These are phyloP conservation scores for Paraglomus brasilianum DNA, from an alignment of 192 early-diverging fungal genomes.

Conservation along the genomic window DNA sequence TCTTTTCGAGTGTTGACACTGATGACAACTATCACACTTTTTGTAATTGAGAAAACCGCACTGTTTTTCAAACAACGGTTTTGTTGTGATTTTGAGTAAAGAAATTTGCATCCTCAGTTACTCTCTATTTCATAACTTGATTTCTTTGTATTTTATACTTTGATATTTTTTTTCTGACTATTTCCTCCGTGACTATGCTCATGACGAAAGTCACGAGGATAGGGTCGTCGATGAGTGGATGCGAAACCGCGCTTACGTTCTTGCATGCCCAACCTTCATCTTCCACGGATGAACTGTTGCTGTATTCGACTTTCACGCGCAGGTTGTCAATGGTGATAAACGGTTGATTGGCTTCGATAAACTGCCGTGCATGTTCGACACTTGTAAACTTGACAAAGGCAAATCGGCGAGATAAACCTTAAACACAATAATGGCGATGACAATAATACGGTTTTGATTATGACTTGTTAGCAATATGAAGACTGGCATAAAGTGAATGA, in stretches of 20 bases:
- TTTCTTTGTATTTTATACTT: no score
- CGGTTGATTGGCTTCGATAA: slow-evolving; percentile 37
- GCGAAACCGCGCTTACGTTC: not conserved
- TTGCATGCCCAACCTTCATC: slow-evolving; percentile 31
- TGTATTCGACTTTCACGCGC: slow-evolving; percentile 40
- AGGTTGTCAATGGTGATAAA: slow-evolving; percentile 36
- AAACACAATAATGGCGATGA: no score
- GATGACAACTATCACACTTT: slow-evolving; percentile 19
- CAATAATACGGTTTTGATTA: no score
- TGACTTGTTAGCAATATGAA: no score
- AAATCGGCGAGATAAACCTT: slow-evolving; percentile 43
- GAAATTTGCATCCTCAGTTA: not conserved
- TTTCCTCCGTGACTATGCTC: no score
- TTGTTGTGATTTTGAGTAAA: not conserved
- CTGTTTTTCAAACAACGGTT: not conserved
- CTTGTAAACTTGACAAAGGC: slow-evolving; percentile 48
- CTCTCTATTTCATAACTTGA: not conserved
- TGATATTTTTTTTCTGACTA: no score
- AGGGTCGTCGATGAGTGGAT: no score
- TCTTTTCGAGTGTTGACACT: slow-evolving; percentile 24
- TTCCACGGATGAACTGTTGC: slow-evolving; percentile 21
- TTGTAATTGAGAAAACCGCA: slow-evolving; percentile 25
- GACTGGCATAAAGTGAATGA: no score
- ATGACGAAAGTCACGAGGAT: no score
- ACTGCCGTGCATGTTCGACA: slow-evolving; percentile 44